phyloP scores from a whole-genome alignment of 2,329 filamentous ascomycete species.

The Monosporascus cannonballus region DNA sequence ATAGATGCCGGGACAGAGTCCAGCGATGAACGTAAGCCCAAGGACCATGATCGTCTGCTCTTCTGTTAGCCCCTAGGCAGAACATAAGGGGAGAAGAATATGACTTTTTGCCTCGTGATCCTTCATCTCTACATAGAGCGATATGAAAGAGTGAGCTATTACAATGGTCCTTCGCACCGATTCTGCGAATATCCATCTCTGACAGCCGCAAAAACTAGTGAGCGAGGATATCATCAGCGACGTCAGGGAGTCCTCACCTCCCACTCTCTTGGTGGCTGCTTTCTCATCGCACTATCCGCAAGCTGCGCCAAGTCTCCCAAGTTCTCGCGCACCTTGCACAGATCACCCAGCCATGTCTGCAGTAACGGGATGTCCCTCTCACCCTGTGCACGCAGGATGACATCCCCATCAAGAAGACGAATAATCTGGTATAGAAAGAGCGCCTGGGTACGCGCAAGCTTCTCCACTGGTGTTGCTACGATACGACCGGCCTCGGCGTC shows the following conservation, averaged over 20 bases:
- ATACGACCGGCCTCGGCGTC: conserved; percentile 2
- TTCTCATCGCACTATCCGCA: conserved; percentile 2
- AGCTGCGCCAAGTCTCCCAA: conserved; percentile 10
- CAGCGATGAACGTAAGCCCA: conserved; percentile 25
- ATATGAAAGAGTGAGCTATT: conserved; percentile 23
- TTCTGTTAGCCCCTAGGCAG: conserved; percentile 4
- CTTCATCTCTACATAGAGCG: conserved; percentile 22
- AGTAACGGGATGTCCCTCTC: no score
- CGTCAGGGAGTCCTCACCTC: conserved; percentile 13
- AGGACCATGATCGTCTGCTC: conserved; percentile 6
- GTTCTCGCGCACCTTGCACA: conserved; percentile 18
- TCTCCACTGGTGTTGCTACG: conserved; percentile 16
- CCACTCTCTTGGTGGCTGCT: conserved; percentile 16
- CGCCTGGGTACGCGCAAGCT: conserved; percentile 15
- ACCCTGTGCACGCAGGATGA: no score
- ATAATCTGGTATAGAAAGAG: conserved; percentile 1
- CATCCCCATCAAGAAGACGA: no score
- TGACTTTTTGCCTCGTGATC: conserved; percentile 9
- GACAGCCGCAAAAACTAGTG: neutral
- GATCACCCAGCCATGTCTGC: no score
- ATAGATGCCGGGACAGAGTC: conserved; percentile 25
- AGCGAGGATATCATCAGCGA: no score
- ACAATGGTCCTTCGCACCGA: conserved; percentile 26
- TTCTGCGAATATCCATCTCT: conserved; percentile 30
- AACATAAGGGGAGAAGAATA: neutral